Percentiles rank a stretch among this genome's conserved stretches.
Evolutionary conservation across 306 rosid genomes (phyloP).

Genomic region (Elaeagnus macrophylla): DNA sequence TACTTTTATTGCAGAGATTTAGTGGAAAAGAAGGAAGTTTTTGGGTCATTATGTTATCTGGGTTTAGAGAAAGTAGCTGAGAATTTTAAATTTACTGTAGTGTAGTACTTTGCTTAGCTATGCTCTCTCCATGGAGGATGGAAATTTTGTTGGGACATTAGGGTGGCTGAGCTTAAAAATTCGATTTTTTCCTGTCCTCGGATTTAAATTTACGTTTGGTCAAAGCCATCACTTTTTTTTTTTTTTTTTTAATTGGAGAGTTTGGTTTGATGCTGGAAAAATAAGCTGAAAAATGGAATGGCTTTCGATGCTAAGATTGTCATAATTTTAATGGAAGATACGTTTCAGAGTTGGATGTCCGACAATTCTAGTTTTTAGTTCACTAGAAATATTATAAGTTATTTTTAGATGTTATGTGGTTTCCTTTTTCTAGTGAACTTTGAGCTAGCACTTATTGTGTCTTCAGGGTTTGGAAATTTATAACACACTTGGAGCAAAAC

Average conservation of each 20-base stretch:
- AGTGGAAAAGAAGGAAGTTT: conserved; percentile 1
- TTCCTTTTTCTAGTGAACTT: too few species aligned
- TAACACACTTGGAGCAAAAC: too few species aligned
- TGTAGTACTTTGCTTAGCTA: not conserved
- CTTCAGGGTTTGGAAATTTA: too few species aligned
- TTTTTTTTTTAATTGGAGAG: not conserved
- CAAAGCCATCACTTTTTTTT: too few species aligned
- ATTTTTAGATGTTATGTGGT: too few species aligned
- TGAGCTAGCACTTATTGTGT: too few species aligned
- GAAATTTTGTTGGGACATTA: not conserved
- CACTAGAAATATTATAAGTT: too few species aligned
- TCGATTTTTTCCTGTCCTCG: not conserved
- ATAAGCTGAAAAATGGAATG: too few species aligned
- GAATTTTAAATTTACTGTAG: not conserved
- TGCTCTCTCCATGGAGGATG: not conserved
- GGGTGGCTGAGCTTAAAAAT: not conserved
- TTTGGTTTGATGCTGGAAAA: not conserved
- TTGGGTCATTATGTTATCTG: conserved; percentile 7
- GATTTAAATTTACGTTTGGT: not conserved
- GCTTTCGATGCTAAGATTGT: too few species aligned
- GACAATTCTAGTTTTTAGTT: too few species aligned
- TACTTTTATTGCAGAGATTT: conserved; percentile 5
- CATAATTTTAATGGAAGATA: too few species aligned
- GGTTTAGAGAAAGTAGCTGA: not conserved
- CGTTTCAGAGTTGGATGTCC: too few species aligned